Evolutionary conservation across 352 stramenopile species (phyloP).

Genomic region (Pilasporangium apinafurcum): DNA sequence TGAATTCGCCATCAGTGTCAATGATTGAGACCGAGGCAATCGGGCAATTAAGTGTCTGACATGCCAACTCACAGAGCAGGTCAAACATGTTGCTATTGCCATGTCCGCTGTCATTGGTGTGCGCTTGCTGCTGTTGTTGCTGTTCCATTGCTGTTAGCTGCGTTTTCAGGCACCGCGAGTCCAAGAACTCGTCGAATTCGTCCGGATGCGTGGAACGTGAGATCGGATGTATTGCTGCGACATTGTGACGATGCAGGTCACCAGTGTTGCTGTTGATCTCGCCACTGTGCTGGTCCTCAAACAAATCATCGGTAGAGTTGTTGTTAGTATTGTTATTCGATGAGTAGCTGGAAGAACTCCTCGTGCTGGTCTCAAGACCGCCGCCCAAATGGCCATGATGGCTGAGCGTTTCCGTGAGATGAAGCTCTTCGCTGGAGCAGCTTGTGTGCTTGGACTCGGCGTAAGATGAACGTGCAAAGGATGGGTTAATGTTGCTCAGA

Average conservation of each 20-base stretch:
- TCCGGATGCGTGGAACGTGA: constrained; percentile 13
- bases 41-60: constrained; percentile 73
- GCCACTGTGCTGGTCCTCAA: constrained; percentile 13
- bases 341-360: constrained; percentile 17
- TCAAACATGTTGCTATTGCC: constrained; percentile 76
- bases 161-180: constrained; percentile 43
- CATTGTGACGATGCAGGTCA: constrained; percentile 15
- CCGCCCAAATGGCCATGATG: neutral
- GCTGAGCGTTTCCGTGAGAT: too few species aligned
- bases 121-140: constrained; percentile 25
- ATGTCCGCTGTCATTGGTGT: constrained; percentile 41
- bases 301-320: constrained; percentile 18
- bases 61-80: constrained; percentile 72
- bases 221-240: constrained; percentile 29
- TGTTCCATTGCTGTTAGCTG: constrained; percentile 50
- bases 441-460: constrained; percentile 24
- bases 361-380: constrained; percentile 9
- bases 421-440: too few species aligned
- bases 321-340: constrained; percentile 12
- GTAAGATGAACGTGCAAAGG: constrained; percentile 41
- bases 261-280: constrained; percentile 7
- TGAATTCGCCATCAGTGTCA: constrained; percentile 38
- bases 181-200: constrained; percentile 61
- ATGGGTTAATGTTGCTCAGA: constrained; percentile 38
- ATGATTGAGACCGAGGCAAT: constrained; percentile 73